Base-by-base conservation (phyloP, 371 early-diverging fungal genomes). In the Rhizopus stolonifer region DNA sequence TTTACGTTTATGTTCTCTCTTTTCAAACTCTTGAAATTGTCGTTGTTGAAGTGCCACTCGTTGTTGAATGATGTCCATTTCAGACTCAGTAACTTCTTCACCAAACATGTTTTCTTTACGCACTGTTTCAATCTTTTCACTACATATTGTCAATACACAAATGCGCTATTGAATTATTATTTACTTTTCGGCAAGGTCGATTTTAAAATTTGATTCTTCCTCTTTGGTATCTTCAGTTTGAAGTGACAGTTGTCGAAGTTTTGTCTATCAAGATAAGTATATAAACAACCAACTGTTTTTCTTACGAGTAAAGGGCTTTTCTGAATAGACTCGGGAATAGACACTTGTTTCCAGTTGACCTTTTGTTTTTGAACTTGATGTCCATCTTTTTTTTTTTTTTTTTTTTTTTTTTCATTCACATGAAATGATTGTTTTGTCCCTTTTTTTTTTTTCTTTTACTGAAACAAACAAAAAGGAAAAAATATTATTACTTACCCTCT, bases 81-180 rank as follows among this genome's bases (percentile, higher is more conserved):
- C 95, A 43, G 85, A 82, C 56, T 87, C 89, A 0, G 93, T 95
- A 14, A 92, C 84, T 61, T 91, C 90, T 50, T 85, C 82, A 54
- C 91, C 86, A 60, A 93, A 95, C 6, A 92, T 84, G 25, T 88
- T 86, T 50, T 89, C 87, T 66, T 92, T 92, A 26, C 92, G 86
- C 32, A 92, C 87, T 25, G 85, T 89, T 65, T 80, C 85, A 48
- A 92, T 88, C 17, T 80, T 78, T 46, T 89, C 86, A 65, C 92
- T 90, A 49, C 10, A 52, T 11, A n/a, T n/a, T n/a, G n/a, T n/a
- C n/a, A n/a, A n/a, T n/a, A n/a, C n/a, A n/a, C n/a, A n/a, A n/a
- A n/a, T n/a, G n/a, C n/a, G n/a, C n/a, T n/a, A n/a, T n/a, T n/a
- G n/a, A n/a, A n/a, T n/a, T n/a, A n/a, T n/a, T n/a, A n/a, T n/a